Percentiles rank a stretch among this genome's conserved stretches.
These are phyloP conservation scores for Porodaedalea pini DNA, from an alignment of 1,284 basidiomycete genomes.

Conservation along the genomic window DNA sequence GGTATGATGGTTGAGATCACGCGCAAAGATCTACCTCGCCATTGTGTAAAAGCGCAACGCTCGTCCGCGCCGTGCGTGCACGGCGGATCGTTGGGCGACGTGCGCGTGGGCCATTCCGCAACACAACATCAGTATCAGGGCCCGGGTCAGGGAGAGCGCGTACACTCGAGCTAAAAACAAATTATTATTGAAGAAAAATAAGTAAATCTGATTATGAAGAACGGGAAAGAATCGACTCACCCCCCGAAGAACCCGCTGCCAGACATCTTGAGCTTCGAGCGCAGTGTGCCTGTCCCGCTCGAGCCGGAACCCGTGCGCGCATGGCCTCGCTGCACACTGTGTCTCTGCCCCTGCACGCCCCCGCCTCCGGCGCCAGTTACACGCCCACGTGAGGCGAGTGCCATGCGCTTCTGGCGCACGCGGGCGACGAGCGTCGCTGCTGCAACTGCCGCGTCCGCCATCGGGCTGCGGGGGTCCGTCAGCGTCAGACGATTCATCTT, in stretches of 20 bases:
- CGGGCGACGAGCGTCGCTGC: conserved; percentile 18
- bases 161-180: conserved; percentile 6
- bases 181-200: conserved; percentile 1
- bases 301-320: conserved; percentile 1
- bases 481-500: conserved; percentile 20
- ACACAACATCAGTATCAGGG: neutral
- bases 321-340: neutral
- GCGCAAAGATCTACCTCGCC: neutral
- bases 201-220: neutral
- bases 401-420: conserved; percentile 15
- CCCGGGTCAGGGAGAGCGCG: neutral
- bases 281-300: neutral
- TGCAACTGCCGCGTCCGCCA: conserved; percentile 15
- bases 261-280: conserved; percentile 12
- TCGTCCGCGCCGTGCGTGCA: neutral
- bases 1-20: neutral
- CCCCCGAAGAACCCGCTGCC: conserved; percentile 20
- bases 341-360: neutral
- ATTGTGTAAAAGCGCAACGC: neutral
- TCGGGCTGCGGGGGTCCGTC: conserved; percentile 17
- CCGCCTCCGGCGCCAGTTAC: neutral
- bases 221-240: neutral
- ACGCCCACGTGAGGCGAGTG: conserved; percentile 4
- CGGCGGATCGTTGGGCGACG: conserved; percentile 3
- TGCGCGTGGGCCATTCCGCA: neutral